Percentiles rank a stretch among this genome's conserved stretches.
These are phyloP conservation scores for Teunomyces gatunensis DNA, from an alignment of 805 yeast species.

Conservation along the genomic window DNA sequence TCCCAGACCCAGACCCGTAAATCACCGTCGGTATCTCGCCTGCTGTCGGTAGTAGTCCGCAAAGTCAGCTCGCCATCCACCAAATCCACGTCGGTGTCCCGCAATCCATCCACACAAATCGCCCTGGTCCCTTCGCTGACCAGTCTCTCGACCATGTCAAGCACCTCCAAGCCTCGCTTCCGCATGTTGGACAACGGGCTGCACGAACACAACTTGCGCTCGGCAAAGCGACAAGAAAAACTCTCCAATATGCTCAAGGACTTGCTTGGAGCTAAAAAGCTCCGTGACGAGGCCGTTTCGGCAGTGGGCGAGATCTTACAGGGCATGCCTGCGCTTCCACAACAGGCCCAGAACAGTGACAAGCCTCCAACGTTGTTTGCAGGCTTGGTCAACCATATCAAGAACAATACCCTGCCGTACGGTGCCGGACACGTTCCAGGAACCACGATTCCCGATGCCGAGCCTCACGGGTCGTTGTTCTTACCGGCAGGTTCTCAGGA, in stretches of 20 bases:
- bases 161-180: conserved; percentile 45
- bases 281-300: conserved; percentile 66
- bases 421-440: conserved; percentile 6
- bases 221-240: conserved; percentile 77
- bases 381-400: conserved; percentile 61
- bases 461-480: neutral
- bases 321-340: conserved; percentile 3
- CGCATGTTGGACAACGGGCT: conserved; percentile 60
- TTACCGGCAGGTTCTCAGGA: conserved; percentile 18
- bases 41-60: conserved; percentile 6
- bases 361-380: conserved; percentile 72
- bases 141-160: conserved; percentile 4
- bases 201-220: conserved; percentile 78
- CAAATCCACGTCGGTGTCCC: conserved; percentile 16
- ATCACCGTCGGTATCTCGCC: conserved; percentile 10
- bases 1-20: neutral
- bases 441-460: neutral
- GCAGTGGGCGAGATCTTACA: conserved; percentile 68
- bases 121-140: conserved; percentile 14
- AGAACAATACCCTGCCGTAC: conserved; percentile 22
- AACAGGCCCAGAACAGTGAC: conserved; percentile 15
- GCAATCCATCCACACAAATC: conserved; percentile 19
- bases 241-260: conserved; percentile 72
- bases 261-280: conserved; percentile 68
- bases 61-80: conserved; percentile 5